Evolutionary conservation across 306 rosid species (phyloP).

Genomic region (Quercus parvula): DNA sequence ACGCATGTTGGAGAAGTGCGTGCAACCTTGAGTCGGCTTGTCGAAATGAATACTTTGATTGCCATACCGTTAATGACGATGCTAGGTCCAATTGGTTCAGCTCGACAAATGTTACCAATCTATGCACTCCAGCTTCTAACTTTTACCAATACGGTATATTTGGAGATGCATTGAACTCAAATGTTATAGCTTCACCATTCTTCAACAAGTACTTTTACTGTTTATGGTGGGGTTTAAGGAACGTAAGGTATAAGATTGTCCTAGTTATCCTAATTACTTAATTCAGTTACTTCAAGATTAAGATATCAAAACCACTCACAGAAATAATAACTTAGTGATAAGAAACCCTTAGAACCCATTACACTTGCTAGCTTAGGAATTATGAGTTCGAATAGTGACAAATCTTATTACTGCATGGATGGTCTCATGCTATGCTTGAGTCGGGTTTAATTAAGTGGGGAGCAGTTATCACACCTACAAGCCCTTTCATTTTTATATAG

Average conservation of each 20-base stretch:
- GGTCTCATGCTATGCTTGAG: too few species aligned
- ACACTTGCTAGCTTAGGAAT: too few species aligned
- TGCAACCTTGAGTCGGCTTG: constrained; percentile 48
- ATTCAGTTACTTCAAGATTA: too few species aligned
- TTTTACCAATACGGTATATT: constrained; percentile 71
- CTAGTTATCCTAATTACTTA: too few species aligned
- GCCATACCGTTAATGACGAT: constrained; percentile 35
- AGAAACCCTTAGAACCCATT: too few species aligned
- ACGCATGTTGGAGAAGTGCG: constrained; percentile 83
- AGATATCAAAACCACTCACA: too few species aligned
- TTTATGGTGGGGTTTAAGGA: constrained; percentile 72
- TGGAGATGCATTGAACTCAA: constrained; percentile 58
- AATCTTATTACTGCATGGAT: too few species aligned
- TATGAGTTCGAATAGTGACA: too few species aligned
- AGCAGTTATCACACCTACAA: too few species aligned
- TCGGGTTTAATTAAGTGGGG: too few species aligned
- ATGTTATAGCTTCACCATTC: constrained; percentile 66
- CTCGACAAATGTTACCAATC: constrained; percentile 48
- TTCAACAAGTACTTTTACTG: constrained; percentile 75
- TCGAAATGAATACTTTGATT: constrained; percentile 55
- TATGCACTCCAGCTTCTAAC: constrained; percentile 44
- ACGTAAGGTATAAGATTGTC: constrained; percentile 50
- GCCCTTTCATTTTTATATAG: too few species aligned
- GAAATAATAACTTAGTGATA: too few species aligned
- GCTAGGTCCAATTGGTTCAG: constrained; percentile 56